Conservation (phyloP, 768 basidiomycete species). For the Boletus sensibilis region DNA sequence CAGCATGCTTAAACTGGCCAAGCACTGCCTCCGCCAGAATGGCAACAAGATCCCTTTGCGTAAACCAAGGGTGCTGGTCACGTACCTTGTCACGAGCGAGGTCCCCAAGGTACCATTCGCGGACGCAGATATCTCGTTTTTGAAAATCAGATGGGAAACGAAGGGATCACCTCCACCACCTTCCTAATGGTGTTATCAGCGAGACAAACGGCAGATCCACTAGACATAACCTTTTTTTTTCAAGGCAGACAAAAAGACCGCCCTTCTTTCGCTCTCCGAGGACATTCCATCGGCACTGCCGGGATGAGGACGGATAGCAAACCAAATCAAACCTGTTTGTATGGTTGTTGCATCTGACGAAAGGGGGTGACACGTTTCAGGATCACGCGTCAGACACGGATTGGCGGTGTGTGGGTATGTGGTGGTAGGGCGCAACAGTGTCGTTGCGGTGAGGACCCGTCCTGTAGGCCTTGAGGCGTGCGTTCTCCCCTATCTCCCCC, state of each 20-base stretch:
- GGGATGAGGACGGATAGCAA: background rate
- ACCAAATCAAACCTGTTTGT: background rate
- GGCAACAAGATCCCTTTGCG: slow-evolving; percentile 16
- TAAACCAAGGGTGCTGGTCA: slow-evolving; percentile 12
- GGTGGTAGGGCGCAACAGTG: slow-evolving; percentile 14
- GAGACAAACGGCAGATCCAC: slow-evolving; percentile 13
- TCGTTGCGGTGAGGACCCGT: slow-evolving; percentile 5
- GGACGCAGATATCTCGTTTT: slow-evolving; percentile 12
- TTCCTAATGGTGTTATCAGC: slow-evolving; percentile 25
- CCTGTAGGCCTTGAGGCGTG: slow-evolving; percentile 9
- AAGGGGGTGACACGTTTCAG: slow-evolving; percentile 16
- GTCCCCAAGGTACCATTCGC: slow-evolving; percentile 10
- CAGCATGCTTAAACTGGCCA: background rate
- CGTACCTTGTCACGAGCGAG: slow-evolving; percentile 16
- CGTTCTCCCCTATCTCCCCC: background rate
- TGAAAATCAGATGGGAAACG: slow-evolving; percentile 17
- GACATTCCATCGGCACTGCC: slow-evolving; percentile 7
- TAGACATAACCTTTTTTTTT: background rate
- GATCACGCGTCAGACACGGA: slow-evolving; percentile 11
- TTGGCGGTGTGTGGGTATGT: background rate
- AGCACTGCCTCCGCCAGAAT: slow-evolving; percentile 23
- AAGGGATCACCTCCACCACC: slow-evolving; percentile 7
- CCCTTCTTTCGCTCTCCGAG: slow-evolving; percentile 17
- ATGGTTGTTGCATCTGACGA: slow-evolving; percentile 7
- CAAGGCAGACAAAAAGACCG: background rate